Evolutionary conservation across 2,329 filamentous ascomycete species (phyloP).

Genomic region (Fusarium liriodendri): DNA sequence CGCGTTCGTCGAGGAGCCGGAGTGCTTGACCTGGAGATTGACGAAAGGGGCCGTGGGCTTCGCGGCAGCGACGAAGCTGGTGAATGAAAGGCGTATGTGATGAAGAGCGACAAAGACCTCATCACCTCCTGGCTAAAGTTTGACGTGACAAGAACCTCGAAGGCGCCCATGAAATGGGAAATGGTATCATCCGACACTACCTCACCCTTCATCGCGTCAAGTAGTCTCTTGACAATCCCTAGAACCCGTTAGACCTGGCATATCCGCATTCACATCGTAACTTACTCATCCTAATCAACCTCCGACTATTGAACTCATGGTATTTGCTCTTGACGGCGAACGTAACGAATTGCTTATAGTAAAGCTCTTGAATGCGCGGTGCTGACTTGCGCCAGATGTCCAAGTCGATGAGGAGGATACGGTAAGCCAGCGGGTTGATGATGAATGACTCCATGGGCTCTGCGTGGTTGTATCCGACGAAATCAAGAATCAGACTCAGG

Average conservation of each 20-base stretch:
- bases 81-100: conserved; percentile 88
- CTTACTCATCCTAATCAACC: conserved; percentile 90
- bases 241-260: conserved; percentile 28
- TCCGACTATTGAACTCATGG: conserved; percentile 89
- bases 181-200: conserved; percentile 78
- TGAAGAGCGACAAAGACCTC: conserved; percentile 87
- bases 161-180: conserved; percentile 80
- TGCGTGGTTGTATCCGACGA: conserved; percentile 88
- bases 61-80: conserved; percentile 60
- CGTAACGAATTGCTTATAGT: conserved; percentile 90
- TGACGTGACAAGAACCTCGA: conserved; percentile 82
- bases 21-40: conserved; percentile 54
- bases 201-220: conserved; percentile 92
- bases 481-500: conserved; percentile 81
- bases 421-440: conserved; percentile 94
- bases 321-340: conserved; percentile 93
- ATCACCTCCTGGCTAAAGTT: conserved; percentile 88
- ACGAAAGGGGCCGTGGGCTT: conserved; percentile 60
- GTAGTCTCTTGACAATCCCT: conserved; percentile 90
- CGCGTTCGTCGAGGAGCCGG: conserved; percentile 51
- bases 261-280: conserved; percentile 12
- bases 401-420: conserved; percentile 89
- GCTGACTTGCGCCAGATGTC: conserved; percentile 91
- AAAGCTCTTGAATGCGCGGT: conserved; percentile 82
- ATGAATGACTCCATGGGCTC: conserved; percentile 89